Evolutionary conservation across 2,329 filamentous ascomycete genomes (phyloP).

Genomic region (Colletotrichum godetiae): DNA sequence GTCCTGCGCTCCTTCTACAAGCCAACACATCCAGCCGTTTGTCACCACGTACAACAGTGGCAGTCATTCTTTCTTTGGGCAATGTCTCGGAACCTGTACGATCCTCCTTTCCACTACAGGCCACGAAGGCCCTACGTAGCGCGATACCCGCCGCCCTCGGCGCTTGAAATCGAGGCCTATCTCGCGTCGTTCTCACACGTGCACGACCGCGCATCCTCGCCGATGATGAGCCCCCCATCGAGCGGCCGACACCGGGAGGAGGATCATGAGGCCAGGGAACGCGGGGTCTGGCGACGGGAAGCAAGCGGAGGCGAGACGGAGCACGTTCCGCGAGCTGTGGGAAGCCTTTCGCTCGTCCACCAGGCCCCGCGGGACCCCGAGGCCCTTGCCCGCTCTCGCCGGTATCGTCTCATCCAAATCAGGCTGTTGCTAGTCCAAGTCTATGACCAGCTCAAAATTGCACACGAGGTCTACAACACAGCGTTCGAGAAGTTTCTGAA

Average conservation of each 20-base stretch:
- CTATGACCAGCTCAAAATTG: constrained; percentile 8
- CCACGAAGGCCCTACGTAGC: background rate
- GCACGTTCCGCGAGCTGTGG: background rate
- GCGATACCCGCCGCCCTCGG: background rate
- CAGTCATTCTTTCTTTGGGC: too few species aligned
- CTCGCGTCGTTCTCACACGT: background rate
- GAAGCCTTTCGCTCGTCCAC: background rate
- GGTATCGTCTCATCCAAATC: constrained; percentile 12
- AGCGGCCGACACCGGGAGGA: background rate
- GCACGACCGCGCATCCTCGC: background rate
- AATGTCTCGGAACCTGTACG: background rate
- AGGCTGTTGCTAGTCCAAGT: constrained; percentile 20
- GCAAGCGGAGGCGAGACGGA: background rate
- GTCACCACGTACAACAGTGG: background rate
- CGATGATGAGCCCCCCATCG: background rate
- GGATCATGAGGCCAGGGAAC: background rate
- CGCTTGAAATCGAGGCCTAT: background rate
- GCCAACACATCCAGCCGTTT: background rate
- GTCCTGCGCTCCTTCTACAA: background rate
- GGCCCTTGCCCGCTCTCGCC: background rate
- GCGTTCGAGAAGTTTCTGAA: background rate
- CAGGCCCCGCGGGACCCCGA: background rate
- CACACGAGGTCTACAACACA: constrained; percentile 12
- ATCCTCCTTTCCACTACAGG: background rate
- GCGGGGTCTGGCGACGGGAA: background rate